Conservation (phyloP, 129 eudicot genomes). For the Apium graveolens region DNA sequence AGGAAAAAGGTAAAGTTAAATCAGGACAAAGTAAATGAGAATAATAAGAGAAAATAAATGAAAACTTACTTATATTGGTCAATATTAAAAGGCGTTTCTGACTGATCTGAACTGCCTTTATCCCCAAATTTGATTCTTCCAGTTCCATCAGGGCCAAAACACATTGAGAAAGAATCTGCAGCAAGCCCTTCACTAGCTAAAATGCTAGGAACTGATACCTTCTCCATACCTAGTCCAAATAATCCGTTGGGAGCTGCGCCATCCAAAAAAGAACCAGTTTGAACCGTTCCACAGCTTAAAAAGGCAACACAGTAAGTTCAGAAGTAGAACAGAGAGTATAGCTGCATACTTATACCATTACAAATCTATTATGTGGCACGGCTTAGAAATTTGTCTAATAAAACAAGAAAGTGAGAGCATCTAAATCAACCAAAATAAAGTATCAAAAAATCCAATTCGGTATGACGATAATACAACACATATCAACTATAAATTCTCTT, state of each 20-base stretch:
- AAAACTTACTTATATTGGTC: slow-evolving; percentile 48
- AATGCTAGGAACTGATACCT: slow-evolving; percentile 75
- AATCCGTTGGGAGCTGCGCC: slow-evolving; percentile 94
- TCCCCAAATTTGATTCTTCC: slow-evolving; percentile 95
- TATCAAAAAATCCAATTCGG: background rate
- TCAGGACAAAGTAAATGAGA: background rate
- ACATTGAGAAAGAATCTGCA: slow-evolving; percentile 96
- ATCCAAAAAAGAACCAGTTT: slow-evolving; percentile 83
- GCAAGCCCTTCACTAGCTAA: slow-evolving; percentile 72
- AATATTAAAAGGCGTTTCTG: slow-evolving; percentile 68
- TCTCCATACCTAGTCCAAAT: slow-evolving; percentile 79
- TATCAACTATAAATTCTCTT: background rate
- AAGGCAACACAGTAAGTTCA: background rate
- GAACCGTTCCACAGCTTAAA: slow-evolving; percentile 71
- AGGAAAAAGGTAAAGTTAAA: background rate
- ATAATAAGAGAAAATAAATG: background rate
- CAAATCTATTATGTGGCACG: background rate
- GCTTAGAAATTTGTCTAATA: background rate
- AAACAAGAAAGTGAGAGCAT: background rate
- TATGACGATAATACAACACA: slow-evolving; percentile 9
- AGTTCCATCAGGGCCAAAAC: slow-evolving; percentile 54
- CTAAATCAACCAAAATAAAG: background rate
- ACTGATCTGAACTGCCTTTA: slow-evolving; percentile 67
- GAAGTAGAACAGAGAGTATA: background rate
- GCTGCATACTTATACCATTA: background rate